phyloP scores from a whole-genome alignment of 805 yeast genomes.

The Metschnikowia lachancei region DNA sequence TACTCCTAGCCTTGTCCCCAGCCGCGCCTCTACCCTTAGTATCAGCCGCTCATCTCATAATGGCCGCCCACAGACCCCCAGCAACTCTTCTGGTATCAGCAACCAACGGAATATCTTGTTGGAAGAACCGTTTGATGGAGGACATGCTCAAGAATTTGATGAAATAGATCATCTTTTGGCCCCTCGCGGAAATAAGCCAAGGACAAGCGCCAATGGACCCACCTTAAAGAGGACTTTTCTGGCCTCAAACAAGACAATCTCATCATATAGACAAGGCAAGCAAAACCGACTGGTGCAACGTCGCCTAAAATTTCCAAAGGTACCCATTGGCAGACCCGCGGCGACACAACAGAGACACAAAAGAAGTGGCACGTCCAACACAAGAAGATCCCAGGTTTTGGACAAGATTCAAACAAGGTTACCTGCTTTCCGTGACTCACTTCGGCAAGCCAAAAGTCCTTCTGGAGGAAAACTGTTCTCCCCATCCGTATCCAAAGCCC shows the following conservation, averaged over 20 bases:
- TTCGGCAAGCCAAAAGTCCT: background rate
- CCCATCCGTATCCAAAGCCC: background rate
- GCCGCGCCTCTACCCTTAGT: no score
- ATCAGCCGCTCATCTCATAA: no score
- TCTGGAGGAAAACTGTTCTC: background rate
- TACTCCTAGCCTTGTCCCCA: no score
- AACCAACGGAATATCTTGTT: no score
- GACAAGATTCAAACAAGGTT: conserved; percentile 3
- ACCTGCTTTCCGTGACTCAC: conserved; percentile 4
- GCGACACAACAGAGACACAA: background rate
- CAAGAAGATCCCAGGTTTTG: background rate
- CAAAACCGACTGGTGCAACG: background rate
- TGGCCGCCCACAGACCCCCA: no score
- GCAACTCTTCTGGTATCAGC: no score
- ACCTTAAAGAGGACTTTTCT: background rate
- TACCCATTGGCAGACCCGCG: conserved; percentile 3
- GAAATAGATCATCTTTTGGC: conserved; percentile 14
- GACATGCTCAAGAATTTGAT: conserved; percentile 11
- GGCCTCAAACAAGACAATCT: background rate
- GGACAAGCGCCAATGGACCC: background rate
- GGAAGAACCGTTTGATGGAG: background rate
- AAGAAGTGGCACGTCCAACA: background rate
- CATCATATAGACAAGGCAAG: background rate
- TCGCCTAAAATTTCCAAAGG: background rate
- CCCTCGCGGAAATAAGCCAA: background rate